Percentiles rank a stretch among this genome's conserved stretches.
Conservation (phyloP, 2,329 filamentous ascomycete species). For the Hypoxylon rubiginosum region DNA sequence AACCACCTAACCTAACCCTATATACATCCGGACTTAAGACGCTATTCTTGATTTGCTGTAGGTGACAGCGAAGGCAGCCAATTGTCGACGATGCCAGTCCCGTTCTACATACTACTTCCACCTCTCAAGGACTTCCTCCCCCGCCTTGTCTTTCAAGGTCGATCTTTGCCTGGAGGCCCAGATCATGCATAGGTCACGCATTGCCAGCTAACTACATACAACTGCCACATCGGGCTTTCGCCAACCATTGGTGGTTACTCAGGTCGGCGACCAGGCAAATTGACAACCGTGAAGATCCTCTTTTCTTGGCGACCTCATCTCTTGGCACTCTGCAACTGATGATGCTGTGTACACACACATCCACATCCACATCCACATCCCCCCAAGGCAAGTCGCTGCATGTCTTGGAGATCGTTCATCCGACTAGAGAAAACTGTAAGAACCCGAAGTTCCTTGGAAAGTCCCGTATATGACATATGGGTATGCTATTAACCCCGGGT, state of each 20-base stretch:
- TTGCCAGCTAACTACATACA: constrained; percentile 21
- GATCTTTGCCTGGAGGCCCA: constrained; percentile 42
- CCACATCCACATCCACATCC: neutral
- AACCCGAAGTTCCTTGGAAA: constrained; percentile 32
- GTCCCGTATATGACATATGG: constrained; percentile 31
- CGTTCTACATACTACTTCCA: constrained; percentile 1
- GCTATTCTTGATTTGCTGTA: constrained; percentile 26
- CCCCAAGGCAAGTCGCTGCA: constrained; percentile 38
- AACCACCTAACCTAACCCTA: neutral
- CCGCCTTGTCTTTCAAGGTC: constrained; percentile 30
- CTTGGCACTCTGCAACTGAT: constrained; percentile 36
- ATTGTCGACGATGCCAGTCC: constrained; percentile 27
- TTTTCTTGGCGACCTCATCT: constrained; percentile 43
- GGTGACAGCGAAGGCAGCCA: constrained; percentile 30
- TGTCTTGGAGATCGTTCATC: constrained; percentile 45
- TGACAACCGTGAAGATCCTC: constrained; percentile 44
- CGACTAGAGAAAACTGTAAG: constrained; percentile 32
- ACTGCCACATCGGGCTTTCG: constrained; percentile 42
- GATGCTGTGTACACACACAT: constrained; percentile 38
- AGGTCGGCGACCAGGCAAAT: constrained; percentile 47
- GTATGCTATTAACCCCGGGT: constrained; percentile 36
- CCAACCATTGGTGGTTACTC: constrained; percentile 43
- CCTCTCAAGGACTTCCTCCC: constrained; percentile 18
- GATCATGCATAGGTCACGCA: constrained; percentile 42
- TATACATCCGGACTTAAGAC: constrained; percentile 31